phyloP scores from a whole-genome alignment of 2,329 filamentous ascomycete species.

The Sporothrix variecibatus region DNA sequence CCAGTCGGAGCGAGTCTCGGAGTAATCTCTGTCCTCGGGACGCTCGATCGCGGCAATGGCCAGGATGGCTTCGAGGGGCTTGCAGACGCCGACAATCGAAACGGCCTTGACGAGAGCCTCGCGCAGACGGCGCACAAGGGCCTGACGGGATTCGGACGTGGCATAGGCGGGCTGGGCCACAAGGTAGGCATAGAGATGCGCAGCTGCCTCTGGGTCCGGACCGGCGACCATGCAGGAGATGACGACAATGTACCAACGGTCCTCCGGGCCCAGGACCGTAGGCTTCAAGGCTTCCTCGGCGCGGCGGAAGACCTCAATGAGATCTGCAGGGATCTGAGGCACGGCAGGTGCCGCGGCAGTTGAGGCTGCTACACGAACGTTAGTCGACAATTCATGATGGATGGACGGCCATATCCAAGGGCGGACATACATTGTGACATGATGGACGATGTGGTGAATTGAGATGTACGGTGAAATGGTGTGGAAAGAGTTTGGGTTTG shows the following conservation, averaged over 20 bases:
- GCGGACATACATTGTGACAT: conserved; percentile 8
- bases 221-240: conserved; percentile 50
- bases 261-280: conserved; percentile 29
- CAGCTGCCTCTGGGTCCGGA: conserved; percentile 53
- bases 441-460: background rate
- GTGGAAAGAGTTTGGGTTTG: background rate
- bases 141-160: conserved; percentile 47
- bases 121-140: conserved; percentile 53
- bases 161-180: conserved; percentile 50
- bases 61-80: conserved; percentile 61
- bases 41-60: conserved; percentile 54
- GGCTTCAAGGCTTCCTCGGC: conserved; percentile 24
- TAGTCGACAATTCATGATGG: background rate
- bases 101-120: conserved; percentile 63
- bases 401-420: background rate
- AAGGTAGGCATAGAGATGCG: conserved; percentile 58
- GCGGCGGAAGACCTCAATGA: conserved; percentile 25
- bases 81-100: conserved; percentile 61
- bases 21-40: conserved; percentile 59
- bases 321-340: background rate
- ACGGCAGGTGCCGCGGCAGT: background rate
- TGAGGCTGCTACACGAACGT: background rate
- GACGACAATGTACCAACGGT: conserved; percentile 35
- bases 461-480: background rate
- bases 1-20: conserved; percentile 58